phyloP scores from a whole-genome alignment of 1,284 basidiomycete species.

The Moesziomyces aphidis region DNA sequence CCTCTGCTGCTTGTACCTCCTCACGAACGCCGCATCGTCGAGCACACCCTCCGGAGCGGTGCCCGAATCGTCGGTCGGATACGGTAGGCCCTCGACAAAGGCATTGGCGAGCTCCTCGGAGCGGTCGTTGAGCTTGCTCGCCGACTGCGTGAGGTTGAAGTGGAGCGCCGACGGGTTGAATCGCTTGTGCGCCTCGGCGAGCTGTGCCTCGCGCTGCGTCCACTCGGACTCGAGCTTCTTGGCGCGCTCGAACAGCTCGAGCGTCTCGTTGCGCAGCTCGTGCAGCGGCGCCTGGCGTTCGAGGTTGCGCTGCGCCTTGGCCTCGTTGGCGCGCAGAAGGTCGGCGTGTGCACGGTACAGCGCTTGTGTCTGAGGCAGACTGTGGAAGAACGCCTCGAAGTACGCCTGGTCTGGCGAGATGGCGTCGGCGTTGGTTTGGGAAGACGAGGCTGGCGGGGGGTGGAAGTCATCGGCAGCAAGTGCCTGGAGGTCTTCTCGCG shows the following conservation, averaged over 20 bases:
- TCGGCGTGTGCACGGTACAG: constrained; percentile 42
- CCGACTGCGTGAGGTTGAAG: constrained; percentile 47
- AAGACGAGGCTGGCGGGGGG: constrained; percentile 5
- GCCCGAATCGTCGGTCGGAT: constrained; percentile 33
- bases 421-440: constrained; percentile 1
- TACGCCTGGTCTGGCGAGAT: constrained; percentile 20
- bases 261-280: constrained; percentile 54
- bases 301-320: constrained; percentile 51
- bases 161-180: constrained; percentile 58
- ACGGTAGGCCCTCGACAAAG: constrained; percentile 58
- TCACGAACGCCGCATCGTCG: constrained; percentile 48
- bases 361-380: constrained; percentile 40
- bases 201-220: constrained; percentile 32
- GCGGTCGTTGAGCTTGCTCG: constrained; percentile 51
- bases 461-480: constrained; percentile 34
- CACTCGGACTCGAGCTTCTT: constrained; percentile 47
- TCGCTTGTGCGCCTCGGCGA: constrained; percentile 54
- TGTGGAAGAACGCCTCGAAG: constrained; percentile 57
- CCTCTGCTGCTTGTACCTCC: constrained; percentile 53
- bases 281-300: constrained; percentile 53
- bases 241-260: constrained; percentile 51
- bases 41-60: constrained; percentile 16
- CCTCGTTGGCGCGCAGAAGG: constrained; percentile 47
- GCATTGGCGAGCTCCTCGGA: constrained; percentile 62
- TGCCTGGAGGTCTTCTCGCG: constrained; percentile 49